Percentiles rank a stretch among this genome's conserved stretches.
Evolutionary conservation across 768 basidiomycete species (phyloP).

Genomic region (Rubroboletus satanas): DNA sequence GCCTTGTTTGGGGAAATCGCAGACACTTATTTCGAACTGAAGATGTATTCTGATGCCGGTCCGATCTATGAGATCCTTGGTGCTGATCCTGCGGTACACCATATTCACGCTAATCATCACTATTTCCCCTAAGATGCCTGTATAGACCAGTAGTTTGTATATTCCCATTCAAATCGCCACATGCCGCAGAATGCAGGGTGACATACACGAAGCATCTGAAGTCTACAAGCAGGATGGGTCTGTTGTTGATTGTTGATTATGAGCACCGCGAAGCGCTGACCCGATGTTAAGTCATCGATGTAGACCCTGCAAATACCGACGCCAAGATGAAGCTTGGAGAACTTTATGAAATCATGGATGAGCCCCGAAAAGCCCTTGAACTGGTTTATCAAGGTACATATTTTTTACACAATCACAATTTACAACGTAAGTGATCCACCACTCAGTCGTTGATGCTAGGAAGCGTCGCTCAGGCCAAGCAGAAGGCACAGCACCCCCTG

Average conservation of each 20-base stretch:
- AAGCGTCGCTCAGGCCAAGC: slow-evolving; percentile 38
- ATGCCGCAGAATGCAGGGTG: slow-evolving; percentile 74
- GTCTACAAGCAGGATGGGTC: slow-evolving; percentile 75
- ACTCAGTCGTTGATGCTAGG: slow-evolving; percentile 56
- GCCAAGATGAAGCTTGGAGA: slow-evolving; percentile 89
- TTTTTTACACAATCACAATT: not conserved
- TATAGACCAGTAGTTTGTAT: not conserved
- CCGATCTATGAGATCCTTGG: not conserved
- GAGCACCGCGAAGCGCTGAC: slow-evolving; percentile 17
- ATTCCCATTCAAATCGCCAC: slow-evolving; percentile 63
- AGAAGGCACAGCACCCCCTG: slow-evolving; percentile 11
- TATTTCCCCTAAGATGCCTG: not conserved
- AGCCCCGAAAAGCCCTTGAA: not conserved
- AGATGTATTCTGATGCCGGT: not conserved
- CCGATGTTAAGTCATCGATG: slow-evolving; percentile 53
- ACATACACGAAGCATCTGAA: slow-evolving; percentile 72
- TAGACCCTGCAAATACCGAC: slow-evolving; percentile 73
- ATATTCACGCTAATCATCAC: not conserved
- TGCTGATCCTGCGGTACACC: not conserved
- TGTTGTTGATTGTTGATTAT: not conserved
- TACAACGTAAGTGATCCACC: slow-evolving; percentile 47
- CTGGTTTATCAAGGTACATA: slow-evolving; percentile 48
- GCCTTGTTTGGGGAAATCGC: slow-evolving; percentile 80
- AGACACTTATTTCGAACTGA: slow-evolving; percentile 60
- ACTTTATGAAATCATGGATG: slow-evolving; percentile 76